A percentile compares a stretch with the other conserved stretches of the same genome.
Evolutionary conservation across 768 basidiomycete genomes (phyloP).

Genomic region (Boletus vinaceobasis): DNA sequence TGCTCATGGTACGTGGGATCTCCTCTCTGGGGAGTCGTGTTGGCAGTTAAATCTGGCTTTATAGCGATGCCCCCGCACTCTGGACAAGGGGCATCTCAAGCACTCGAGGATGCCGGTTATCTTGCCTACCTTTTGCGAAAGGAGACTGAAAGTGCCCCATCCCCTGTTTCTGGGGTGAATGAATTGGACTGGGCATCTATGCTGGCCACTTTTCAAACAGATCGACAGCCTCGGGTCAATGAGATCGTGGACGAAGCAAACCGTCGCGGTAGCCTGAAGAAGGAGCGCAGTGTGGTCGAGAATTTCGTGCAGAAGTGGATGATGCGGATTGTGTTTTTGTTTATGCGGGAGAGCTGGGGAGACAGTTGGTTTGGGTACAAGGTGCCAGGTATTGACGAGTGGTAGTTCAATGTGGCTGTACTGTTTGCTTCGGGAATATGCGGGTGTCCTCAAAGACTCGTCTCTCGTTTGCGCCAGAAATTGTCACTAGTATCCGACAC

Average conservation of each 20-base stretch:
- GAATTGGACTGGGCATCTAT: constrained; percentile 12
- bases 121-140: constrained; percentile 27
- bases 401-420: constrained; percentile 25
- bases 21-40: neutral
- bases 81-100: constrained; percentile 32
- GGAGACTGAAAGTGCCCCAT: constrained; percentile 3
- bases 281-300: constrained; percentile 14
- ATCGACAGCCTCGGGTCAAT: constrained; percentile 23
- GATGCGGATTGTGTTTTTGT: constrained; percentile 21
- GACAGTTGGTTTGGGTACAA: constrained; percentile 30
- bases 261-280: constrained; percentile 24
- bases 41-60: neutral
- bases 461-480: neutral
- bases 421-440: constrained; percentile 41
- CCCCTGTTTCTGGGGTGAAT: neutral
- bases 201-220: constrained; percentile 23
- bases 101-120: constrained; percentile 29
- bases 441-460: constrained; percentile 14
- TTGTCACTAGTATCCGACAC: neutral
- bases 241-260: constrained; percentile 28
- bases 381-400: constrained; percentile 27
- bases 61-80: constrained; percentile 32
- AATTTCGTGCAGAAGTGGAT: constrained; percentile 25
- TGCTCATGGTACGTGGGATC: constrained; percentile 25
- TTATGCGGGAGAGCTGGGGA: constrained; percentile 27